Evolutionary conservation across 805 yeast genomes (phyloP).

Genomic region (Metschnikowia similis): DNA sequence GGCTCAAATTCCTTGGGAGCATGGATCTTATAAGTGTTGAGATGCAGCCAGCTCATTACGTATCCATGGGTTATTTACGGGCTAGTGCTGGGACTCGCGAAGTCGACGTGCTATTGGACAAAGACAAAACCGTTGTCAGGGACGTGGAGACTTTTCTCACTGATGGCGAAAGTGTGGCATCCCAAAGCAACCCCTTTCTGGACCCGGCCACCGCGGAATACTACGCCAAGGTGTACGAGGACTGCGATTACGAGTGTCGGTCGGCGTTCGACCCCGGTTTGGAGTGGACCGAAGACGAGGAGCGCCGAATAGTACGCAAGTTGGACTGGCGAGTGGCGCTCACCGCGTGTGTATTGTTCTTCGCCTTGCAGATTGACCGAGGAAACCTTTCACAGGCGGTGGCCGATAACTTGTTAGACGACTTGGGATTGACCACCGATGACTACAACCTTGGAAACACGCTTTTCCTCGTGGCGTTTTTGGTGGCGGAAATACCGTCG

Average conservation of each 20-base stretch:
- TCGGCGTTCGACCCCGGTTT: conserved; percentile 54
- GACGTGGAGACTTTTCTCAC: conserved; percentile 4
- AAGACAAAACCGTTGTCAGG: not conserved
- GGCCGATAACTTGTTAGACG: conserved; percentile 51
- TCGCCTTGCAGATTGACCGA: conserved; percentile 56
- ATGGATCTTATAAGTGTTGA: too few relatives aligned
- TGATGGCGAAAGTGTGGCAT: conserved; percentile 11
- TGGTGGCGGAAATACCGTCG: conserved; percentile 60
- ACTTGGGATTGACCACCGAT: conserved; percentile 49
- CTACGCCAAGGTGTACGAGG: conserved; percentile 44
- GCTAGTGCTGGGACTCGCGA: not conserved
- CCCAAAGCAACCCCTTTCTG: conserved; percentile 20
- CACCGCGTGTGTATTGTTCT: conserved; percentile 57
- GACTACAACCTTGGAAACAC: conserved; percentile 60
- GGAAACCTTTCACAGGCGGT: conserved; percentile 55
- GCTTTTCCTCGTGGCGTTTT: conserved; percentile 48
- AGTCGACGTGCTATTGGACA: not conserved
- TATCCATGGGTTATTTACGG: conserved; percentile 1
- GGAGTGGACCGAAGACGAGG: conserved; percentile 51
- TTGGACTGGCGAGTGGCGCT: conserved; percentile 53
- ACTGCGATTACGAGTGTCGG: conserved; percentile 50
- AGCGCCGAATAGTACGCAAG: conserved; percentile 44
- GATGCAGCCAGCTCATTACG: too few relatives aligned
- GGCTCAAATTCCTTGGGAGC: too few relatives aligned
- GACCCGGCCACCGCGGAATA: conserved; percentile 47